Evolutionary conservation across 2,329 filamentous ascomycete species (phyloP).

Genomic region (Talaromyces verruculosus): DNA sequence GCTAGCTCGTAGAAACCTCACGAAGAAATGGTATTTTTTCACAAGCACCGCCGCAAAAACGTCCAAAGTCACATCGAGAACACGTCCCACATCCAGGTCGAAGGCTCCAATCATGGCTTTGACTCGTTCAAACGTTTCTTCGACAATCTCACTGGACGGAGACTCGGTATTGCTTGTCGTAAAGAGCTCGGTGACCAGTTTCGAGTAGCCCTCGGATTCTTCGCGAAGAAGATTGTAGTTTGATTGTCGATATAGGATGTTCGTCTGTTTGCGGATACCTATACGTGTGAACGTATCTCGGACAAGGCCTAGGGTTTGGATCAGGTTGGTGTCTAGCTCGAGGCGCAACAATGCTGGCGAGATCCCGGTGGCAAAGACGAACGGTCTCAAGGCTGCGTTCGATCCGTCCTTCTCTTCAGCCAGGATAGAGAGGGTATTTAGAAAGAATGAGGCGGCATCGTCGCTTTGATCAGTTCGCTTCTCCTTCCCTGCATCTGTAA

Average conservation of each 20-base stretch:
- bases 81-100: conserved; percentile 91
- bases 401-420: conserved; percentile 65
- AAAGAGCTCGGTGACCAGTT: conserved; percentile 93
- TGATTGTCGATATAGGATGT: conserved; percentile 88
- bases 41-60: conserved; percentile 92
- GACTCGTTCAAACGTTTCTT: conserved; percentile 84
- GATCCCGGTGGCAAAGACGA: conserved; percentile 72
- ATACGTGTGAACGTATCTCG: conserved; percentile 80
- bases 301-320: conserved; percentile 76
- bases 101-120: conserved; percentile 96
- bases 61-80: conserved; percentile 90
- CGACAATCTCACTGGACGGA: conserved; percentile 72
- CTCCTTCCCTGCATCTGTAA: conserved; percentile 55
- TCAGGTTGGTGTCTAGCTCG: conserved; percentile 74
- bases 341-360: conserved; percentile 71
- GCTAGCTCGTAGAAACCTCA: conserved; percentile 85
- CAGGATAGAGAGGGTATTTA: conserved; percentile 79
- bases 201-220: conserved; percentile 95
- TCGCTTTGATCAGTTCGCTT: conserved; percentile 50
- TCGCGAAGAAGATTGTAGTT: conserved; percentile 96
- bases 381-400: conserved; percentile 60
- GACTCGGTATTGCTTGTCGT: conserved; percentile 75
- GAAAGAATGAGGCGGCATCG: conserved; percentile 69
- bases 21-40: conserved; percentile 89
- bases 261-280: conserved; percentile 86